Evolutionary conservation across 2,329 filamentous ascomycete species (phyloP).

Genomic region (Clonostachys byssicola): DNA sequence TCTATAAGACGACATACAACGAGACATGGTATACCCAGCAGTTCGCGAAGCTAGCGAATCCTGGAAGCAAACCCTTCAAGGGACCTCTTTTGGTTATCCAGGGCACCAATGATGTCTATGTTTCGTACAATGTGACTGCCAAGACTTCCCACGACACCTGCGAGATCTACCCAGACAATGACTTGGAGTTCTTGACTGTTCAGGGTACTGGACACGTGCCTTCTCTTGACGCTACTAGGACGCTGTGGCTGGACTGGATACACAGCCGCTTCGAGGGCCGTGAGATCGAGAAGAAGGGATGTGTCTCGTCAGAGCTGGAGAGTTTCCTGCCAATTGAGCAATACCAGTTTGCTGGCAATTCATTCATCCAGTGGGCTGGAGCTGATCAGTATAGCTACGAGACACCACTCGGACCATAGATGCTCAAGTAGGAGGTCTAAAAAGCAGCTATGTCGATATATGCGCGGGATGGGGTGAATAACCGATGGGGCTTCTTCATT

Average conservation of each 20-base stretch:
- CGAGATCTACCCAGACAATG: constrained; percentile 1
- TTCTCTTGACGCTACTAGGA: constrained; percentile 5
- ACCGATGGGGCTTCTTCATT: too few relatives aligned
- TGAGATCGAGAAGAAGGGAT: neutral
- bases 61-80: constrained; percentile 18
- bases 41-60: constrained; percentile 5
- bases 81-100: constrained; percentile 29
- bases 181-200: constrained; percentile 9
- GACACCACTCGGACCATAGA: neutral
- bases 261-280: constrained; percentile 8
- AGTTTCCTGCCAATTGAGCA: constrained; percentile 6
- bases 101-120: constrained; percentile 16
- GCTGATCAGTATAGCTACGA: neutral
- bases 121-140: constrained; percentile 3
- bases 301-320: constrained; percentile 3
- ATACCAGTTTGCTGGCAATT: constrained; percentile 3
- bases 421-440: neutral
- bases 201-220: constrained; percentile 7
- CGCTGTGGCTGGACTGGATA: constrained; percentile 11
- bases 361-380: constrained; percentile 1
- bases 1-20: neutral
- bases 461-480: too few relatives aligned
- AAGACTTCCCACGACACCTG: constrained; percentile 8
- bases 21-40: neutral
- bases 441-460: too few relatives aligned